Evolutionary conservation across 2,329 filamentous ascomycete species (phyloP).

Genomic region (Penicillium sp.): DNA sequence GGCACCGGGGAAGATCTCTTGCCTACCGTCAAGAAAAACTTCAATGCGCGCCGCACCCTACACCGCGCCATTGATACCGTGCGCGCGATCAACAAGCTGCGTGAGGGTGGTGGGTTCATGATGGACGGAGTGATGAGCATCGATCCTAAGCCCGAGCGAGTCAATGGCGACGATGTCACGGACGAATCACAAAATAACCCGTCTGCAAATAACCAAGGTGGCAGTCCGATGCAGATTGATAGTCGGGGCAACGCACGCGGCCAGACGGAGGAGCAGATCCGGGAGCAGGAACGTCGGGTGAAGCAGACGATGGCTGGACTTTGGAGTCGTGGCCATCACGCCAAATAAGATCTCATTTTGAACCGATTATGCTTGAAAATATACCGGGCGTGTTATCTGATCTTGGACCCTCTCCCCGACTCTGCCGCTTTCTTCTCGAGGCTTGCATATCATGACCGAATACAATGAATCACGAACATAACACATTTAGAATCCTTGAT

Average conservation of each 20-base stretch:
- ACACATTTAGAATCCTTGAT: neutral
- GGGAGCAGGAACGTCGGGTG: conserved; percentile 54
- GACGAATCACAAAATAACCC: conserved; percentile 28
- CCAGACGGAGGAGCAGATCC: conserved; percentile 58
- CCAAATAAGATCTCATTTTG: conserved; percentile 11
- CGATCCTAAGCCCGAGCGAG: conserved; percentile 49
- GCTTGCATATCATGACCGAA: conserved; percentile 8
- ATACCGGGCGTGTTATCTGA: no score
- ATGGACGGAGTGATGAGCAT: conserved; percentile 56
- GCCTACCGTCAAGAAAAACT: conserved; percentile 64
- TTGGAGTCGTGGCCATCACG: conserved; percentile 42
- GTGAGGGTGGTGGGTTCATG: conserved; percentile 57
- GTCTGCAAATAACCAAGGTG: conserved; percentile 2
- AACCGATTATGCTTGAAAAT: neutral
- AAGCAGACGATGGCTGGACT: conserved; percentile 54
- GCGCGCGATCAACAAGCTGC: conserved; percentile 61
- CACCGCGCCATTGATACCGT: conserved; percentile 65
- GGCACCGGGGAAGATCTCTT: conserved; percentile 51
- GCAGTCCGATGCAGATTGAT: conserved; percentile 49
- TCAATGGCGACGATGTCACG: conserved; percentile 41
- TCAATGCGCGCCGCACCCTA: conserved; percentile 59
- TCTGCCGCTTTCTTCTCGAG: neutral
- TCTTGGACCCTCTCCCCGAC: neutral
- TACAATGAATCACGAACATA: conserved; percentile 10
- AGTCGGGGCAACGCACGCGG: conserved; percentile 54